phyloP scores from a whole-genome alignment of 768 basidiomycete genomes.

The Suillus luteus region DNA sequence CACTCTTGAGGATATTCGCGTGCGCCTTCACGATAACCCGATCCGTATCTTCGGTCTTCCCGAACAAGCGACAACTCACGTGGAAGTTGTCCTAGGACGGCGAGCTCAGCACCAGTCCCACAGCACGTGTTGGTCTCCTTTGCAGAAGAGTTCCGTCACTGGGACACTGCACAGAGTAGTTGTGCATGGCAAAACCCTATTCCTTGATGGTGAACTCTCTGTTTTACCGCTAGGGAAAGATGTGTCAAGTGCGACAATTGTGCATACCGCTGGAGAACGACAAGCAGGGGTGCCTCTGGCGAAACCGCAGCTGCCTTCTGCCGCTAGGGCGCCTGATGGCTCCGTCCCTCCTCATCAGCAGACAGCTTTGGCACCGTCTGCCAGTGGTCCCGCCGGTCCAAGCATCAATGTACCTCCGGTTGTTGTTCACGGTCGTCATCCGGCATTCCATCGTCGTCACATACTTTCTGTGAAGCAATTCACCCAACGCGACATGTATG shows the following conservation, averaged over 20 bases:
- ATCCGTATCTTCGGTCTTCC: slow-evolving; percentile 88
- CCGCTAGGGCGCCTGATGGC: slow-evolving; percentile 33
- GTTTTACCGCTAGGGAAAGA: slow-evolving; percentile 65
- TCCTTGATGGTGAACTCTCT: slow-evolving; percentile 81
- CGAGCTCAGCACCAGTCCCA: slow-evolving; percentile 55
- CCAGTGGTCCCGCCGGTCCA: not conserved
- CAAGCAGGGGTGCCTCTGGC: slow-evolving; percentile 19
- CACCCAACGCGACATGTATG: slow-evolving; percentile 83
- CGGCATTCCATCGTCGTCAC: slow-evolving; percentile 90
- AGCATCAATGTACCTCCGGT: slow-evolving; percentile 16
- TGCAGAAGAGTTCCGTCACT: slow-evolving; percentile 59
- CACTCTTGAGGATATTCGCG: slow-evolving; percentile 78
- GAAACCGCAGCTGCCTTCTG: slow-evolving; percentile 35
- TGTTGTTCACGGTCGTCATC: slow-evolving; percentile 51
- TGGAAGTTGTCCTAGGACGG: slow-evolving; percentile 91
- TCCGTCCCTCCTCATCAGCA: slow-evolving; percentile 17
- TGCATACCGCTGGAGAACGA: slow-evolving; percentile 40
- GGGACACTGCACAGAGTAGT: slow-evolving; percentile 91
- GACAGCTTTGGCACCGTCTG: slow-evolving; percentile 12
- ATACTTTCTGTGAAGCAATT: slow-evolving; percentile 96
- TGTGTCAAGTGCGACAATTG: slow-evolving; percentile 62
- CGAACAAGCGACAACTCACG: slow-evolving; percentile 82
- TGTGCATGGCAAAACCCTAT: slow-evolving; percentile 84
- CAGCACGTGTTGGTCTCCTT: slow-evolving; percentile 77
- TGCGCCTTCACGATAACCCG: slow-evolving; percentile 91